Percentiles rank a stretch among this genome's conserved stretches.
phyloP scores from a whole-genome alignment of 345 rosid species.

The Sonneratia caseolaris region DNA sequence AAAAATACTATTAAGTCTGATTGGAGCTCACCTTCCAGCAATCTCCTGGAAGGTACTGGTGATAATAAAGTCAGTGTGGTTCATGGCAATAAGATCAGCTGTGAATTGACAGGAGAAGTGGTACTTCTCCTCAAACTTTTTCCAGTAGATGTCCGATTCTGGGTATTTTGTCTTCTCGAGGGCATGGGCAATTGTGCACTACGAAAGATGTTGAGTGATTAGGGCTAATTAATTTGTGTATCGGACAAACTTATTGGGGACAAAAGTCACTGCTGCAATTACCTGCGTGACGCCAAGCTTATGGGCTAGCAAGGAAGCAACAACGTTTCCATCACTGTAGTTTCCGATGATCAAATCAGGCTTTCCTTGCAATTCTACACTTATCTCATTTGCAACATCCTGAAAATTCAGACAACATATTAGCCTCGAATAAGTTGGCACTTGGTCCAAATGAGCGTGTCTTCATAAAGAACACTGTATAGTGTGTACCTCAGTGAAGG shows the following conservation, averaged over 20 bases:
- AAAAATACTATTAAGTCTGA: neutral
- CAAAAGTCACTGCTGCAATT: conserved; percentile 1
- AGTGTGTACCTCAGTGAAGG: conserved; percentile 64
- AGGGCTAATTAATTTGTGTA: neutral
- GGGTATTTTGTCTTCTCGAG: conserved; percentile 96
- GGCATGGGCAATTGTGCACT: conserved; percentile 98
- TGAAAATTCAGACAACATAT: conserved; percentile 11
- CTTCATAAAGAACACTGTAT: neutral
- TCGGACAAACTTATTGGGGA: neutral
- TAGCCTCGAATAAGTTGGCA: neutral
- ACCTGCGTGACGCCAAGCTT: conserved; percentile 65
- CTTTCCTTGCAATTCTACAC: conserved; percentile 40
- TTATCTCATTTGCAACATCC: conserved; percentile 49
- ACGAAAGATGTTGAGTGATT: conserved; percentile 8
- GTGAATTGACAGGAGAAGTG: conserved; percentile 97
- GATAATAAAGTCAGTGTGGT: conserved; percentile 95
- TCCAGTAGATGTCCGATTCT: conserved; percentile 94
- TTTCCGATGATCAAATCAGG: conserved; percentile 46
- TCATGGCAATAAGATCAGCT: conserved; percentile 92
- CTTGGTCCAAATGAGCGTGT: neutral
- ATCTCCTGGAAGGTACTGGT: conserved; percentile 98
- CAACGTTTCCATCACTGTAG: conserved; percentile 48
- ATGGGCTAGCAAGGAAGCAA: conserved; percentile 41
- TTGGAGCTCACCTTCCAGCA: conserved; percentile 71
- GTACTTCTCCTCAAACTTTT: conserved; percentile 79